phyloP scores from a whole-genome alignment of 306 rosid genomes.

The Comarum palustre region DNA sequence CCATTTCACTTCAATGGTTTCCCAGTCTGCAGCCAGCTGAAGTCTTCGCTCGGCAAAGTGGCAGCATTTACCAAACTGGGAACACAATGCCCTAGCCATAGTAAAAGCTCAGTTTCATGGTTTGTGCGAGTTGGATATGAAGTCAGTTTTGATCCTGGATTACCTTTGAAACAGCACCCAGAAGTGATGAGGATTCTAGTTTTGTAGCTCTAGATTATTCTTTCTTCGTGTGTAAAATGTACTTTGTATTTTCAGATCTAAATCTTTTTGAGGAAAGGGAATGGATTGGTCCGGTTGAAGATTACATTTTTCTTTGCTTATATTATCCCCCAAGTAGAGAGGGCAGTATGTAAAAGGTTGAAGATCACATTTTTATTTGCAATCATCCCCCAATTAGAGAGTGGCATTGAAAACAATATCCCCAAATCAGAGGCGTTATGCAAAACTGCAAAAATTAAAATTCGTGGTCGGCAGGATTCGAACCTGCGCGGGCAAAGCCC shows the following conservation, averaged over 20 bases:
- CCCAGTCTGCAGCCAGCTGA: constrained; percentile 23
- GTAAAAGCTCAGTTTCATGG: constrained; percentile 20
- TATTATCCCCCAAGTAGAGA: not conserved
- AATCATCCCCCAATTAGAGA: too few relatives aligned
- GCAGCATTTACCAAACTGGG: constrained; percentile 12
- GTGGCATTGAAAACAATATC: too few relatives aligned
- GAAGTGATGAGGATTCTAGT: constrained; percentile 9
- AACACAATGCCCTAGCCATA: constrained; percentile 20
- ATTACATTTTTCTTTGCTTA: not conserved
- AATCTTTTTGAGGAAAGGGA: constrained; percentile 8
- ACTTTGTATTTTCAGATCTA: not conserved
- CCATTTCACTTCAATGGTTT: constrained; percentile 10
- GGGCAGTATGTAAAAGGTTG: too few relatives aligned
- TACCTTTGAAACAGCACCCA: constrained; percentile 8
- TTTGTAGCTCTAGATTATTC: constrained; percentile 39
- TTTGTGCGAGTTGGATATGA: not conserved
- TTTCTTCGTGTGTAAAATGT: constrained; percentile 21
- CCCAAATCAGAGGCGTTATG: too few relatives aligned
- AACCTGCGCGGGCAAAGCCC: constrained; percentile 46
- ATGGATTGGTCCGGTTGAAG: not conserved
- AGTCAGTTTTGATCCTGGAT: constrained; percentile 12
- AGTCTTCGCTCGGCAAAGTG: constrained; percentile 30
- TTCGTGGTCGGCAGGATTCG: constrained; percentile 36
- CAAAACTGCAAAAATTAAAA: not conserved
- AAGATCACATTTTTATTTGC: too few relatives aligned